Evolutionary conservation across 23 red algal species (phyloP).

Genomic region (Gracilariopsis chorda): DNA sequence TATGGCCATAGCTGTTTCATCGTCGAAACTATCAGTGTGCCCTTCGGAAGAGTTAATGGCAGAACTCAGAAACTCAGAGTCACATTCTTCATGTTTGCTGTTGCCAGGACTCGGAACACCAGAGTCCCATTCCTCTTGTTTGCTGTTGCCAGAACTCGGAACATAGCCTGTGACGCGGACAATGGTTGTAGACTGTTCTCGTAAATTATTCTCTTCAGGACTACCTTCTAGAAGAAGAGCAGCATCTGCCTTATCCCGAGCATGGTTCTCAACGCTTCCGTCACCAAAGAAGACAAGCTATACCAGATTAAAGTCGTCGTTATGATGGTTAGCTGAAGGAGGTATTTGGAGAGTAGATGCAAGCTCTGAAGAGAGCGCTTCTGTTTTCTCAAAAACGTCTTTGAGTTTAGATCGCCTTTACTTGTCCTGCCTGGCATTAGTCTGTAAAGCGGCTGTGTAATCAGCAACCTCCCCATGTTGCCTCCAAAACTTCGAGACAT

Average conservation of each 20-base stretch:
- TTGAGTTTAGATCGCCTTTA: slow-evolving; percentile 21
- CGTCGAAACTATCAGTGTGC: no score
- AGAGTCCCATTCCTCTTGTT: no score
- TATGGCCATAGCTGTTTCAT: no score
- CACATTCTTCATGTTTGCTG: no score
- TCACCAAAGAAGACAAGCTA: not conserved
- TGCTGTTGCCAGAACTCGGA: not conserved
- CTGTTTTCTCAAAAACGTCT: slow-evolving; percentile 32
- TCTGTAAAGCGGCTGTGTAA: not conserved
- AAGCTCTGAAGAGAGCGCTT: slow-evolving; percentile 22
- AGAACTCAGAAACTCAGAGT: not conserved
- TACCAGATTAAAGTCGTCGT: no score
- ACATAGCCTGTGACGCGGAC: no score
- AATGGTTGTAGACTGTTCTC: no score
- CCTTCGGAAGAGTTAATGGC: not conserved
- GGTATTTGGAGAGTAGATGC: no score
- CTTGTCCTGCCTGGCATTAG: not conserved
- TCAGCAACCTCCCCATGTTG: slow-evolving; percentile 47
- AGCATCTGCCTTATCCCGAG: not conserved
- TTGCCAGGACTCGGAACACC: no score
- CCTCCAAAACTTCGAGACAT: slow-evolving; percentile 74
- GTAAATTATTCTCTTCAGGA: not conserved
- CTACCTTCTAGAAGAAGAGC: not conserved
- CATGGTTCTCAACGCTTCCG: not conserved
- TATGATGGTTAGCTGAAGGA: no score